Base-by-base conservation (phyloP, 1,284 basidiomycete species). In the Ustilago crameri region DNA sequence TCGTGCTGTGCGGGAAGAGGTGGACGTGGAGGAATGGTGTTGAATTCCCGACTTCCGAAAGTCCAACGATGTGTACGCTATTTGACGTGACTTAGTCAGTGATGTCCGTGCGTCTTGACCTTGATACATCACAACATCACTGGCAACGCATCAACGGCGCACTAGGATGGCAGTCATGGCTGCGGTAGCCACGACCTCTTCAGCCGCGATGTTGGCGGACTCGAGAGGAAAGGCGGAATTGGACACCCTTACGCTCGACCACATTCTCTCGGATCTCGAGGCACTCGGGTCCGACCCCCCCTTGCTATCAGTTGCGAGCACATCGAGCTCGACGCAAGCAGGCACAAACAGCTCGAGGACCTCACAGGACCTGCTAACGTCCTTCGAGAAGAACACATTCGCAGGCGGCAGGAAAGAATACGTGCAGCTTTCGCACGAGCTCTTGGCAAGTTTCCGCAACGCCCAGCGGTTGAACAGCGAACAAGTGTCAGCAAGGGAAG, bases 401-500 rank as follows among this genome's bases (percentile, higher is more conserved):
- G 24, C 35, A 20, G n/a, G 20, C 23, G 23, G n/a, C 7, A 45
- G 56, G 7, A 51, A 42, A 23, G 40, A 49, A 14, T 59, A 62
- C 23, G 65, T 68, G 14, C 50, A 41, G 23, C 51, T 60, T 2
- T 70, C 67, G 10, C 51, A 48, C 18, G 18, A 45, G 53, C 53
- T 70, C 3, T 7, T 56, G 15, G 48, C 44, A 7, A 49, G 50
- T 5, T 55, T 51, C 23, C 24, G 49, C 10, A 56, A 38, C 9
- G 67, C 57, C 3, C 43, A 60, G 27, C 51, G 67, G 18, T 35
- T 70, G 38, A 70, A 70, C 22, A 34, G 38, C 9, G 61, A 70
- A 24, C 44, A 30, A 17, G 67, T 70, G 0, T 51, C 56, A n/a
- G 47, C 49, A 17, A 44, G 15, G 3, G 34, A 70, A 30, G 67